Evolutionary conservation across 2,329 filamentous ascomycete species (phyloP).

Genomic region (Uncinocarpus reesii): DNA sequence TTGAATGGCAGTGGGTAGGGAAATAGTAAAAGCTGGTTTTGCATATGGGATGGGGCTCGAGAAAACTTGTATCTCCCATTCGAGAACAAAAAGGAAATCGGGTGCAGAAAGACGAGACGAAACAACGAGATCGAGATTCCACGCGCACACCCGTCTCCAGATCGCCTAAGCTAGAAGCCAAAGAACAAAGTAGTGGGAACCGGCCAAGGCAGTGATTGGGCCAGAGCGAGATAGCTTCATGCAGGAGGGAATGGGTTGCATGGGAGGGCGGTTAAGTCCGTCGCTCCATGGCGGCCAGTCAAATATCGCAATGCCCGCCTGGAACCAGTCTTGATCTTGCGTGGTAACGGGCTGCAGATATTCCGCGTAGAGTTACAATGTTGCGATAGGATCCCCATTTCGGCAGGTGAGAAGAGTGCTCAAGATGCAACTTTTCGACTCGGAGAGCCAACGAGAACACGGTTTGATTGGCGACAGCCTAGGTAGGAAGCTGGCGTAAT

Average conservation of each 20-base stretch:
- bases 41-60: too few relatives aligned
- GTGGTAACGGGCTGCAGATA: constrained; percentile 3
- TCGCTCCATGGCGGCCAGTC: constrained; percentile 5
- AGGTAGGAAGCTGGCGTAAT: constrained; percentile 6
- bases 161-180: constrained; percentile 10
- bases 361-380: constrained; percentile 12
- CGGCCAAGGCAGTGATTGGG: background rate
- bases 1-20: too few relatives aligned
- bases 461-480: constrained; percentile 1
- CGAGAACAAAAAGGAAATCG: background rate
- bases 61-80: too few relatives aligned
- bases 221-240: constrained; percentile 1
- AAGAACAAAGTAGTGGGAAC: constrained; percentile 9
- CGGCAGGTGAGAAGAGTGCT: constrained; percentile 5
- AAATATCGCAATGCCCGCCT: background rate
- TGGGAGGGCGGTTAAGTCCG: constrained; percentile 2
- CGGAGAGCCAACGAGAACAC: background rate
- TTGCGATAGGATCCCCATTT: background rate
- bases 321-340: background rate
- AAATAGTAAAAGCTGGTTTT: too few relatives aligned
- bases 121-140: constrained; percentile 2
- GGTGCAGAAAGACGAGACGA: background rate
- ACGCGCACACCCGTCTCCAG: constrained; percentile 3
- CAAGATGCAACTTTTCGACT: background rate
- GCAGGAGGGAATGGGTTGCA: constrained; percentile 1